A percentile compares a stretch with the other conserved stretches of the same genome.
These are phyloP conservation scores for Cladosporium phlei DNA, from an alignment of 2,329 filamentous ascomycete genomes.

Conservation along the genomic window DNA sequence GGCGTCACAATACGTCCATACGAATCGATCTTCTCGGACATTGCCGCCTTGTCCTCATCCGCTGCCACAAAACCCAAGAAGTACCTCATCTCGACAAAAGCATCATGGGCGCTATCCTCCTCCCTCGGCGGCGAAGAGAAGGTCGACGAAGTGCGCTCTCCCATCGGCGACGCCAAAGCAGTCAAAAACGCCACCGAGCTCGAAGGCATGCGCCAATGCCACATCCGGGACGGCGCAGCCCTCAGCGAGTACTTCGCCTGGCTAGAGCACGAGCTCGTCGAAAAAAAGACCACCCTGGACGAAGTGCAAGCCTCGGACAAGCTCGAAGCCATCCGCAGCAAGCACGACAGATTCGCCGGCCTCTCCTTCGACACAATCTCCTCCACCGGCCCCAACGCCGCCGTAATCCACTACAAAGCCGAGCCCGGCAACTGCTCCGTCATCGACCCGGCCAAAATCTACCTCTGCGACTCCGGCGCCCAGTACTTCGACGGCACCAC, in stretches of 20 bases:
- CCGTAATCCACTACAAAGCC: constrained; percentile 92
- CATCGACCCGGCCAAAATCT: constrained; percentile 80
- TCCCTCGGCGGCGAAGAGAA: constrained; percentile 79
- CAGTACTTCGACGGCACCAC: constrained; percentile 95
- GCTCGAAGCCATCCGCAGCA: constrained; percentile 68
- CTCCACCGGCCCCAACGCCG: constrained; percentile 85
- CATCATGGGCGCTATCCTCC: constrained; percentile 87
- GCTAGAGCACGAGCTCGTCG: constrained; percentile 80
- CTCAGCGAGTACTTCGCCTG: constrained; percentile 92
- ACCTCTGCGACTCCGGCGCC: constrained; percentile 95
- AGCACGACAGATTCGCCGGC: constrained; percentile 73
- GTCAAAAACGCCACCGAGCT: constrained; percentile 89
- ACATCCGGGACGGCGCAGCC: constrained; percentile 88
- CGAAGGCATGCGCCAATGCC: constrained; percentile 88
- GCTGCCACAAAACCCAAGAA: constrained; percentile 47
- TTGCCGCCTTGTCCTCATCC: constrained; percentile 55
- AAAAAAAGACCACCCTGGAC: constrained; percentile 65
- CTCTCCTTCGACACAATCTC: constrained; percentile 95
- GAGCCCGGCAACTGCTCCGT: constrained; percentile 74
- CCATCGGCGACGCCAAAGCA: constrained; percentile 84
- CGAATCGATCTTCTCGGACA: constrained; percentile 71
- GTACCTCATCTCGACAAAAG: constrained; percentile 80
- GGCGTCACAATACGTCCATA: constrained; percentile 77
- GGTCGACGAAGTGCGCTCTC: constrained; percentile 82
- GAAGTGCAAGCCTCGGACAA: constrained; percentile 92